Evolutionary conservation across 148 eudicot species (phyloP), one percentile per base, ranked within the genome.

Genomic region (Camellia granthamiana): DNA sequence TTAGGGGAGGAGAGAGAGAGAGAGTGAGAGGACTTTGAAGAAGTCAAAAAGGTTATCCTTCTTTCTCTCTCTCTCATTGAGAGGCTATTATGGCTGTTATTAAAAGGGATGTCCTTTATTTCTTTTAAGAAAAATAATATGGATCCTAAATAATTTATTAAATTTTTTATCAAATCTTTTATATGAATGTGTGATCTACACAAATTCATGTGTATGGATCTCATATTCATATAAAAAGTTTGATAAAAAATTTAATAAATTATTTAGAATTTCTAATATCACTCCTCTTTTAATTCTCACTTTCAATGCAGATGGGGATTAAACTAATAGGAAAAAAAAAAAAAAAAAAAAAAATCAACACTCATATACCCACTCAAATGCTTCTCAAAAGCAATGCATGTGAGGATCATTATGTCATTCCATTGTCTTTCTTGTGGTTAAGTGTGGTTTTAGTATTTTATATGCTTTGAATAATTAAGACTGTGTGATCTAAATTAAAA

Each of bases 361-460:
- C 59, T 55, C 59, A 75, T 63, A 81, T 81, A 11, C 2, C 49
- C 41, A 83, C 60, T 67, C 30, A 69, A 67, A 49, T 6, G 6
- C 46, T 1, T 60, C 56, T 79, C 42, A 60, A 71, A 83, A 79
- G 82, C 23, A 71, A 69, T 38, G 77, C 86, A 84, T 80, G 86
- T 77, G 86, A 76, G 77, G 86, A 56, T 84, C 83, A 84, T 84
- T 42, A 77, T 84, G 82, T 7, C 60, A 76, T 69, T 72, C 66
- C 59, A 55, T 84, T 84, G 86, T 84, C 86, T 76, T 77, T 76
- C 78, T 71, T 79, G 83, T 79, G 79, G 63, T 67, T 72, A 3
- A 23, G 42, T 11, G 16, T 7, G 61, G 3, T 58, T 11, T 58
- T 23, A 21, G 5, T 65, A 38, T 67, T 41, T 38, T 6, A 10